Base-by-base conservation (phyloP, 805 yeast genomes). In the Yueomyces sp. region DNA sequence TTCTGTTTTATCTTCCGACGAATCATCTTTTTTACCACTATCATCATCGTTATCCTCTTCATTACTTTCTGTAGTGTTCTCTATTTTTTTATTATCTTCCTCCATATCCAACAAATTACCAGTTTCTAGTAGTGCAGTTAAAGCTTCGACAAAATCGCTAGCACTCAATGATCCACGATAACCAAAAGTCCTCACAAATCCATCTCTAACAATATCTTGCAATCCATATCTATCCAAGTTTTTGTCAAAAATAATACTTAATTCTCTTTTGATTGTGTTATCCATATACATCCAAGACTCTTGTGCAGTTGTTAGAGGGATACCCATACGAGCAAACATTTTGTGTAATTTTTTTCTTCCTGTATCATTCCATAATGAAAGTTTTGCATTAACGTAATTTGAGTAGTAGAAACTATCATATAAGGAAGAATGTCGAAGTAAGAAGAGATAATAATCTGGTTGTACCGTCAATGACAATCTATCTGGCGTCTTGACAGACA, bases 321-420 rank as follows among this genome's bases (percentile, higher is more conserved):
- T 81, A 5, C 98, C 98, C 96, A 94, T 92, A 52, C 83, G 76
- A 2, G 98, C 98, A 65, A 92, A 85, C 75, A 92, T 72, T 53
- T 87, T 86, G 57, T 88, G 94, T 42, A 92, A 66, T 50, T 79
- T 74, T 56, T 85, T 86, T 50, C 81, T 74, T 4, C 99, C 98
- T 45, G 83, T 88, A 55, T 85, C 95, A 32, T 88, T 81, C 92
- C 96, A 92, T 36, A 92, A 66, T 45, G 78, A 78, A 45, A 92
- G 66, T 57, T 87, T 85, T 9, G 97, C 83, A 54, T 88, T 85
- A 33, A 90, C 87, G 55, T 81, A 90, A 47, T 86, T 80, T n/a
- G 95, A 85, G 58, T 88, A 92, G 55, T 77, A 76, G 62, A 94
- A 86, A 48, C 95, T 73, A 51, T 90, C 94, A 63, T 92, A 90